Evolutionary conservation across 139 green algal species (phyloP).

Genomic region (Ettlia oleoabundans): DNA sequence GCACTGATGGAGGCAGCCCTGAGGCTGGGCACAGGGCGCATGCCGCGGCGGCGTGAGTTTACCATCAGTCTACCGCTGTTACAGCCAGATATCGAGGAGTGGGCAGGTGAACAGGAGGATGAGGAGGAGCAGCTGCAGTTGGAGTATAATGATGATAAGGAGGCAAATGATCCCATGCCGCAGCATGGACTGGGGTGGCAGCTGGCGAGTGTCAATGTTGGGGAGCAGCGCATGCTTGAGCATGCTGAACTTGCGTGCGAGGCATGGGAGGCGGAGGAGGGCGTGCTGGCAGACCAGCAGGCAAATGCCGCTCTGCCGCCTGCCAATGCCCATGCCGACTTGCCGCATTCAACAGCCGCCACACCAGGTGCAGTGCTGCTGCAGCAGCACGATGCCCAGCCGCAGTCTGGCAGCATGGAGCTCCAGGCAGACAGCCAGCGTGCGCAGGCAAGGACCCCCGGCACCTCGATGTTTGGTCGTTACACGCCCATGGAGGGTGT

Average conservation of each 20-base stretch:
- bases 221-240: slow-evolving; percentile 12
- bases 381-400: not conserved
- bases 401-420: too few species aligned
- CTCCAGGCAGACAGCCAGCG: slow-evolving; percentile 21
- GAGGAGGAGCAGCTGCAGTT: not conserved
- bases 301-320: not conserved
- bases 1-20: slow-evolving; percentile 5
- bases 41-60: slow-evolving; percentile 16
- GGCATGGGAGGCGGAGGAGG: not conserved
- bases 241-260: slow-evolving; percentile 27
- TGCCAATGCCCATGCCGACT: not conserved
- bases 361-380: not conserved
- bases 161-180: not conserved
- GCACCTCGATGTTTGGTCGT: slow-evolving; percentile 8
- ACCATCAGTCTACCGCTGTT: not conserved
- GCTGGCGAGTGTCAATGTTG: not conserved
- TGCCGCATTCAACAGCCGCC: not conserved
- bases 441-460: slow-evolving; percentile 15
- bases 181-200: not conserved
- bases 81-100: not conserved
- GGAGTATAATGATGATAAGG: not conserved
- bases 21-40: slow-evolving; percentile 15
- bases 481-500: slow-evolving; percentile 46
- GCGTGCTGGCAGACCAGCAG: not conserved
- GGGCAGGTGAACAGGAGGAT: not conserved